Evolutionary conservation across 179 eudicot genomes (phyloP).

Genomic region (Nepenthes alata): DNA sequence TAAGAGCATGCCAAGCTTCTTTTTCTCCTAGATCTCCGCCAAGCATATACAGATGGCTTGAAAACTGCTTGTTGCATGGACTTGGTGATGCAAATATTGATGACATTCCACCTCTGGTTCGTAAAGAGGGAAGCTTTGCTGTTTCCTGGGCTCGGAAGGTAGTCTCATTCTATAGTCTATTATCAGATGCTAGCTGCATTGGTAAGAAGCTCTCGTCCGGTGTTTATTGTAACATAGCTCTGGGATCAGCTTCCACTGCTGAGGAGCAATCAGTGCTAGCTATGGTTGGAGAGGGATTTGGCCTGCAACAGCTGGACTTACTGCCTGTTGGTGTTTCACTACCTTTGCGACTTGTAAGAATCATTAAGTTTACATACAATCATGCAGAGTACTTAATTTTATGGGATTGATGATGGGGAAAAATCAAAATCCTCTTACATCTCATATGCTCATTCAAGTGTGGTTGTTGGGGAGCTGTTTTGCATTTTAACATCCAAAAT

Average conservation of each 20-base stretch:
- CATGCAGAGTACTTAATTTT: no score
- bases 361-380: not conserved
- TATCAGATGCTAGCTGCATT: slow-evolving; percentile 50
- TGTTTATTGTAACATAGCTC: slow-evolving; percentile 63
- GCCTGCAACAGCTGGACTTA: slow-evolving; percentile 84
- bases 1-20: slow-evolving; percentile 16
- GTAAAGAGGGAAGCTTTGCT: slow-evolving; percentile 45
- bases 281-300: slow-evolving; percentile 95
- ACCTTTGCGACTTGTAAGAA: slow-evolving; percentile 85
- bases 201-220: slow-evolving; percentile 68
- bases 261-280: slow-evolving; percentile 82
- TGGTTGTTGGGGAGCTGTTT: not conserved
- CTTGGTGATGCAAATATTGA: slow-evolving; percentile 25
- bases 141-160: slow-evolving; percentile 87
- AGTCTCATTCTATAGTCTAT: slow-evolving; percentile 70
- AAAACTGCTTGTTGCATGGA: slow-evolving; percentile 68
- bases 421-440: slow-evolving; percentile 1
- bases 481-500: not conserved
- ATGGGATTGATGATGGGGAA: not conserved
- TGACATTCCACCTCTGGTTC: slow-evolving; percentile 73
- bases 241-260: slow-evolving; percentile 45
- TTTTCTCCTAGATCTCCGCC: slow-evolving; percentile 48
- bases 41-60: slow-evolving; percentile 87
- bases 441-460: no score
- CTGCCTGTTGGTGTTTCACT: slow-evolving; percentile 92